These are phyloP conservation scores for Penicillium bialowiezense DNA, from an alignment of 495 filamentous ascomycete genomes.

Conservation along the genomic window DNA sequence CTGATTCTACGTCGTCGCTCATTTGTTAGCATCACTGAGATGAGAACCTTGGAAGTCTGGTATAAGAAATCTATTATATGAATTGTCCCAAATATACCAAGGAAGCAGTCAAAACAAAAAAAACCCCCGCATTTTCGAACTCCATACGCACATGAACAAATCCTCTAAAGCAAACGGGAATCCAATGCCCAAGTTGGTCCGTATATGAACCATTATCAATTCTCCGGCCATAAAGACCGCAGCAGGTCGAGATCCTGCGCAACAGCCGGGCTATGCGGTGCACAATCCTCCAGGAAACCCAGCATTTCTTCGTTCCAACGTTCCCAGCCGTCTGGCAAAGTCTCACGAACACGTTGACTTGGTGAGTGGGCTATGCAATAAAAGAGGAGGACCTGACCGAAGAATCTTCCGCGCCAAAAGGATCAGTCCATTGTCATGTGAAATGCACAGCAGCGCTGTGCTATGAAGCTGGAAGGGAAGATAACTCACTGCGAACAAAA, in stretches of 20 bases:
- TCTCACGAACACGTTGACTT: conserved; percentile 32
- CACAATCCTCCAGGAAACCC: conserved; percentile 42
- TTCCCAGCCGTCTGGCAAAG: conserved; percentile 43
- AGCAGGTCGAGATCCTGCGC: conserved; percentile 45
- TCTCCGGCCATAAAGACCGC: conserved; percentile 29
- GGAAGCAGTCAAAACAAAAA: neutral
- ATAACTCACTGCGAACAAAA: conserved; percentile 46
- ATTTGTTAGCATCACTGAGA: too few relatives aligned
- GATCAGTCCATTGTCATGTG: neutral
- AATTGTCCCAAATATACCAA: too few relatives aligned
- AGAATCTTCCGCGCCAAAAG: conserved; percentile 29
- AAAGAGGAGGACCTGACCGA: conserved; percentile 47
- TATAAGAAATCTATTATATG: too few relatives aligned
- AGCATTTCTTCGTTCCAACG: conserved; percentile 47
- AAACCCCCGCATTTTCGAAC: neutral
- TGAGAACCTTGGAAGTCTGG: too few relatives aligned
- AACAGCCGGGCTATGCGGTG: conserved; percentile 40
- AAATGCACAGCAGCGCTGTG: too few relatives aligned
- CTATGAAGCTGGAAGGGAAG: neutral
- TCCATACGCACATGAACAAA: conserved; percentile 1
- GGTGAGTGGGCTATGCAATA: conserved; percentile 46
- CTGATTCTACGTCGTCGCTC: too few relatives aligned
- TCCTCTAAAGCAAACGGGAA: neutral
- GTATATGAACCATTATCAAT: conserved; percentile 4
- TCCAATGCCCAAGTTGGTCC: neutral